Base-by-base conservation (phyloP, 78 protist genomes). In the Pelomyxa schiedti region DNA sequence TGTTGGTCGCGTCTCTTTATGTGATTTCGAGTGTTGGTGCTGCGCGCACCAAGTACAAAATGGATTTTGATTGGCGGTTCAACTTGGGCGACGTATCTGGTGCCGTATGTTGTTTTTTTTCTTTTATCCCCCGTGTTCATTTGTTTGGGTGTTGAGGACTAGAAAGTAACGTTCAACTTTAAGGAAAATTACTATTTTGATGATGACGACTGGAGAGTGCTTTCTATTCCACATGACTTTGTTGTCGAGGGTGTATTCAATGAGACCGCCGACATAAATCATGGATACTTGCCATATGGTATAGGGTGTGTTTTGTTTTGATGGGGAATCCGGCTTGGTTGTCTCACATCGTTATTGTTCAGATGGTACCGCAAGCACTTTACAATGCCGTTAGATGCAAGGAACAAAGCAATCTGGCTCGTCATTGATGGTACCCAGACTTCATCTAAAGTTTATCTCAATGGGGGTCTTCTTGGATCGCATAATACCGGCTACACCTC, bases 361-460 rank as follows among this genome's bases (percentile, higher is more conserved):
- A 47, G 58, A 30, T 66, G 70, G 70, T 66, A 66, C 70, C 29
- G 70, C 29, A 66, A 66, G 70, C 24, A n/a, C n/a, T 66, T 66
- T 9, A 9, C 16, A 30, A 36, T 29, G 70, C 70, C 70, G n/a
- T 8, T 16, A 9, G 70, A 66, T 22, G n/a, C 9, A 9, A 29
- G 37, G 28, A 36, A 36, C 70, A n/a, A 9, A 66, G 28, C 30
- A 22, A 9, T 9, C 24, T 66, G 70, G 70, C 37, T 66, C 64
- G 9, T 9, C 24, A 30, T 66, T 66, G 70, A 66, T 9, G 70
- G 70, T 16, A 36, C 28, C n/a, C 37, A 66, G 65, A n/a, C 65
- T 66, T n/a, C 24, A 9, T 9, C 65, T 22, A 8, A n/a, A 8
- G 70, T 29, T 8, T 66, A 66, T 9, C 16, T 66, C 65, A 66